A percentile compares a stretch with the other conserved stretches of the same genome.
Evolutionary conservation across 208 protist genomes (phyloP).

Genomic region (Leishmania major): DNA sequence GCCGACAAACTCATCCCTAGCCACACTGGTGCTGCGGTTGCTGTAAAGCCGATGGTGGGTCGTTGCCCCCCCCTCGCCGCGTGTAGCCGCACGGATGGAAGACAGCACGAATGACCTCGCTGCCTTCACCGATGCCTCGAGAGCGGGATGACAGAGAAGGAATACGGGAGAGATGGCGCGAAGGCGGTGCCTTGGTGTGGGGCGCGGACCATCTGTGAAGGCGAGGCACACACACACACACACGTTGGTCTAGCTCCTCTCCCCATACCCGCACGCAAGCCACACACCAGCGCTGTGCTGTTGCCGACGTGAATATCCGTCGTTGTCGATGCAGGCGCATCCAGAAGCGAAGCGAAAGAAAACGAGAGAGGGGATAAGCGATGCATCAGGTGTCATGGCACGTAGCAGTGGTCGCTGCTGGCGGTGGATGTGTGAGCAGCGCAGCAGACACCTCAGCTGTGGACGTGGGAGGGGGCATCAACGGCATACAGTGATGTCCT

Average conservation of each 20-base stretch:
- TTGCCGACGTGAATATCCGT: neutral
- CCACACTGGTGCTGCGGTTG: too few species aligned
- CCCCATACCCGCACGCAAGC: neutral
- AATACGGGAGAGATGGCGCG: neutral
- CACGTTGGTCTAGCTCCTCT: neutral
- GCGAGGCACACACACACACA: neutral
- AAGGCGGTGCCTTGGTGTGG: neutral
- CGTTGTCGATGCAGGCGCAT: neutral
- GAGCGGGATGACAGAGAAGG: neutral
- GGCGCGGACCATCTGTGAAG: neutral
- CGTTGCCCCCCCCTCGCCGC: neutral
- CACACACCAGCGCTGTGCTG: neutral
- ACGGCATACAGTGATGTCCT: neutral
- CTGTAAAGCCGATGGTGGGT: too few species aligned
- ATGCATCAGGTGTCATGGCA: neutral
- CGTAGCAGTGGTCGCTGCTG: neutral
- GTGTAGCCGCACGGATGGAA: too few species aligned
- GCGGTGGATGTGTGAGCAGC: neutral
- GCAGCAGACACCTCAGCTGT: too few species aligned
- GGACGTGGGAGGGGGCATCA: neutral
- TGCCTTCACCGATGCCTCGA: neutral
- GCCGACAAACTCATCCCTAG: too few species aligned
- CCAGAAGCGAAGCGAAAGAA: neutral
- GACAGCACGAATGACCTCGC: neutral
- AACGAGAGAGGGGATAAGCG: too few species aligned